These are phyloP conservation scores for Annulohypoxylon bovei DNA, from an alignment of 495 filamentous ascomycete species.

Conservation along the genomic window DNA sequence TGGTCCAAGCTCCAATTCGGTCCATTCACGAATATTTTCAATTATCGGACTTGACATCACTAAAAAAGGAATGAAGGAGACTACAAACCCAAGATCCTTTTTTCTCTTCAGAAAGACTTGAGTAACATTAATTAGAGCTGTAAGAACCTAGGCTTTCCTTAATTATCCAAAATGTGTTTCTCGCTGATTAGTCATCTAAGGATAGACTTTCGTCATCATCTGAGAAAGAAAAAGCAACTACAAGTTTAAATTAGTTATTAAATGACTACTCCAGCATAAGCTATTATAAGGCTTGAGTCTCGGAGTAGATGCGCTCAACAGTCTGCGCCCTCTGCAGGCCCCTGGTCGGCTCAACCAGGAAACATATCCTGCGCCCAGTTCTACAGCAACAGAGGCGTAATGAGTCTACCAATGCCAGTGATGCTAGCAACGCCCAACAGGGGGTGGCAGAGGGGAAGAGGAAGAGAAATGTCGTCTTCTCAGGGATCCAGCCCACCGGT, in stretches of 20 bases:
- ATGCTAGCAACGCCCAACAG: not conserved
- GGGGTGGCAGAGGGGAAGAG: not conserved
- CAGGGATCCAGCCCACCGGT: slow-evolving; percentile 95
- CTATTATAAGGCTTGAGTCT: not conserved
- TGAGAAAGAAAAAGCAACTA: not conserved
- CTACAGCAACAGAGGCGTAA: slow-evolving; percentile 25
- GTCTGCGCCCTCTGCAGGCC: slow-evolving; percentile 40
- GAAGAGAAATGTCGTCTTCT: slow-evolving; percentile 71
- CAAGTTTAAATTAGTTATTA: not conserved
- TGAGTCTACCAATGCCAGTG: slow-evolving; percentile 15
- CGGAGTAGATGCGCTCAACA: slow-evolving; percentile 40
- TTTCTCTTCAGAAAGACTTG: not conserved
- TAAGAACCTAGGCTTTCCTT: not conserved
- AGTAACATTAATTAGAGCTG: not conserved
- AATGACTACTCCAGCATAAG: not conserved
- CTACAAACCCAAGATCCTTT: not conserved
- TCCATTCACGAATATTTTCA: slow-evolving; percentile 34
- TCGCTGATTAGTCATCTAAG: not conserved
- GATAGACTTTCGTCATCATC: not conserved
- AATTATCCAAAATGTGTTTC: not conserved
- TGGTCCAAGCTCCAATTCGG: slow-evolving; percentile 17
- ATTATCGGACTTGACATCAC: slow-evolving; percentile 10
- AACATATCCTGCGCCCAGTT: slow-evolving; percentile 8
- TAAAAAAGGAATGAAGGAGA: not conserved
- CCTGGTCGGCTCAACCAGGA: slow-evolving; percentile 28